Evolutionary conservation across 2,329 filamentous ascomycete genomes (phyloP).

Genomic region (Penicillium sp.): DNA sequence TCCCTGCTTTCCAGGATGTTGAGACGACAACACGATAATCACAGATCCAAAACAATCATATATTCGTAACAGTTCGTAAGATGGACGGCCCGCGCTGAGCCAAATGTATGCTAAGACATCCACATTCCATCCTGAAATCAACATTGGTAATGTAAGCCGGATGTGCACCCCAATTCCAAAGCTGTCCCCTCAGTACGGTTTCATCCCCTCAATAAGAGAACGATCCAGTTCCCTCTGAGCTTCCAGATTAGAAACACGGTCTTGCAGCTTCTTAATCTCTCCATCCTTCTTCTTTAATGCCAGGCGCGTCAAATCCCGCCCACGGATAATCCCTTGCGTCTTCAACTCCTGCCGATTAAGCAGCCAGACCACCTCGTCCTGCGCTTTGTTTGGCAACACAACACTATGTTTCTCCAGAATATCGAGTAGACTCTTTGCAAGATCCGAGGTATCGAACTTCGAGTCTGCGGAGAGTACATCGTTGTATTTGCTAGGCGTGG

Average conservation of each 20-base stretch:
- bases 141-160: neutral
- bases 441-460: constrained; percentile 14
- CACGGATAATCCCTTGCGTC: constrained; percentile 53
- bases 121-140: neutral
- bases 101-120: neutral
- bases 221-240: constrained; percentile 49
- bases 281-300: constrained; percentile 57
- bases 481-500: constrained; percentile 27
- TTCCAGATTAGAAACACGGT: constrained; percentile 53
- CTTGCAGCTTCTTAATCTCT: constrained; percentile 56
- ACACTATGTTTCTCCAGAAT: constrained; percentile 31
- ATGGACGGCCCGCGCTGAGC: neutral
- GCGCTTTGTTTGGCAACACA: constrained; percentile 27
- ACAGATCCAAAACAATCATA: neutral
- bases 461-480: constrained; percentile 21
- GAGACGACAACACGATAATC: neutral
- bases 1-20: neutral
- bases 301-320: constrained; percentile 57
- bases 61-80: constrained; percentile 4
- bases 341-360: constrained; percentile 51
- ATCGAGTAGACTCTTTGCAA: constrained; percentile 21
- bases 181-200: neutral
- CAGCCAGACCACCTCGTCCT: constrained; percentile 33
- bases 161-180: neutral
- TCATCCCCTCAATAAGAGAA: constrained; percentile 31